phyloP scores from a whole-genome alignment of 345 rosid species.

The Boechera stricta region DNA sequence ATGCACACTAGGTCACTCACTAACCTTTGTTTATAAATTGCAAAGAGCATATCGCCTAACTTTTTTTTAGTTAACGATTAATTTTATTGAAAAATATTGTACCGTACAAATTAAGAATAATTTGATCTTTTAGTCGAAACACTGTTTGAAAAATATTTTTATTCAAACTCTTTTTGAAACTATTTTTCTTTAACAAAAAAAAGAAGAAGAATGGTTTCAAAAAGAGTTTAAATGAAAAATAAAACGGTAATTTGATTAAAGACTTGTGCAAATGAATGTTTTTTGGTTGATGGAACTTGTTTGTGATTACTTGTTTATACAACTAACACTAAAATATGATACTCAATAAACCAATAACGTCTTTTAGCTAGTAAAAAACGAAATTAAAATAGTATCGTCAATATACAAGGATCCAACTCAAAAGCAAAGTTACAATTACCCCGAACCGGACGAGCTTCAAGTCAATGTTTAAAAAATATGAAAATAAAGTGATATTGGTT shows the following conservation, averaged over 20 bases:
- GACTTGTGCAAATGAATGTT: not conserved
- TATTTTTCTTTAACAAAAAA: no score
- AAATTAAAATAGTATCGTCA: not conserved
- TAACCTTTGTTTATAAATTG: not conserved
- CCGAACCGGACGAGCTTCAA: not conserved
- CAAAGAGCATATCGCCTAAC: not conserved
- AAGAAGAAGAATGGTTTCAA: not conserved
- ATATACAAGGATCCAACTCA: conserved; percentile 9
- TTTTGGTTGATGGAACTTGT: not conserved
- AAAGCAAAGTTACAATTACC: not conserved
- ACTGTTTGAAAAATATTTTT: not conserved
- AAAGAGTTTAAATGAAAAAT: not conserved
- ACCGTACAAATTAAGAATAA: not conserved
- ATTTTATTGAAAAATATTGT: not conserved
- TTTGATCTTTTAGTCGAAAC: not conserved
- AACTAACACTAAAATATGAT: not conserved
- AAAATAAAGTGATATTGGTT: not conserved
- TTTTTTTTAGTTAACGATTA: not conserved
- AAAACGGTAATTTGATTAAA: not conserved
- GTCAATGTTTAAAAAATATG: not conserved
- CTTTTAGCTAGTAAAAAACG: not conserved
- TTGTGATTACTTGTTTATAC: not conserved
- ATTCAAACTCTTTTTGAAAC: not conserved
- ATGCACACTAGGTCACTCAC: not conserved
- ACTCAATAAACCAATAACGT: not conserved